Evolutionary conservation across 2,329 filamentous ascomycete species (phyloP), one percentile per base, ranked within the genome.

Genomic region (Curvularia sp.): DNA sequence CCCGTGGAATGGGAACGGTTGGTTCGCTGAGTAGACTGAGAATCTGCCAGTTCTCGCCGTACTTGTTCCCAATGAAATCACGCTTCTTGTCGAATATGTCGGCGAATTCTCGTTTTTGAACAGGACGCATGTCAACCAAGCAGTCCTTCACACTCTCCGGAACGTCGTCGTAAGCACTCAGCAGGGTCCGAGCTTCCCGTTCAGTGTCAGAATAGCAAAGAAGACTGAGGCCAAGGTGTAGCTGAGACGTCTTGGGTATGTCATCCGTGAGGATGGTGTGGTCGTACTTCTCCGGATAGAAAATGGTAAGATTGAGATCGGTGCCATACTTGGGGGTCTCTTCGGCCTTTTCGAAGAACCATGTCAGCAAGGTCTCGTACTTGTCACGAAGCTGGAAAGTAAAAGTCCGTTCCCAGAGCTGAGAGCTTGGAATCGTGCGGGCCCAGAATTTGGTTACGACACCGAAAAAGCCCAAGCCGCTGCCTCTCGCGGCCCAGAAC

Each of bases 401-500:
- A 18, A 53, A 44, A 30, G 50, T 53, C 8, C 35, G 41, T 39
- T 53, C 50, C 24, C 41, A 53, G n/a, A 44, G 41, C 41, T 38
- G 41, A 22, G 35, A 41, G 28, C 53, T 48, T 30, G 54, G 56
- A n/a, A 64, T 63, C 10, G 63, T 66, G 2, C 60, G 46, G 8
- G 38, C 60, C 60, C 62, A 66, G 28, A 66, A 43, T 47, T 51
- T 56, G 9, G 62, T 65, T 24, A 66, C 53, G 3, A 66, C 62
- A 26, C 66, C 67, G 42, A 70, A 69, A 50, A 70, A 70, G 20
- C 49, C 66, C 24, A 73, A 70, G 0, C 76, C 76, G 9, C 71
- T 72, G 5, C 76, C 76, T 46, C 69, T 63, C 35, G 77, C 71
- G 1, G 68, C 76, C 76, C 76, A 78, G 58, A 74, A 78, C 9